A percentile compares a stretch with the other conserved stretches of the same genome.
Evolutionary conservation across 2,329 filamentous ascomycete species (phyloP).

Genomic region (Colletotrichum sidae): DNA sequence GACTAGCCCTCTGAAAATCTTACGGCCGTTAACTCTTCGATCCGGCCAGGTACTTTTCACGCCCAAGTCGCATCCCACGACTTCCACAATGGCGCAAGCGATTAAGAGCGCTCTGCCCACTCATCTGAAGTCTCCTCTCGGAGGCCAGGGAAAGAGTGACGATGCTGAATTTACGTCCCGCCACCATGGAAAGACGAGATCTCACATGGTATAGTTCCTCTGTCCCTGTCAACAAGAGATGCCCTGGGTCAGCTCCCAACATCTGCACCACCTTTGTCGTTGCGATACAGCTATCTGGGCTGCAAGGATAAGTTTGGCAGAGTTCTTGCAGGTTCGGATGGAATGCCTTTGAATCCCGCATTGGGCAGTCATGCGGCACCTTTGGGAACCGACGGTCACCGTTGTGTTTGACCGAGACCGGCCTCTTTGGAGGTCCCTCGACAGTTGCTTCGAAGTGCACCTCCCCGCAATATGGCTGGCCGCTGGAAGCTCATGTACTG

Average conservation of each 20-base stretch:
- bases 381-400: no score
- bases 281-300: no score
- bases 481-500: background rate
- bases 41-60: conserved; percentile 3
- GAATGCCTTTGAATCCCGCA: no score
- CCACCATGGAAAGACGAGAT: conserved; percentile 87
- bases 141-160: conserved; percentile 53
- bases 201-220: conserved; percentile 78
- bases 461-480: background rate
- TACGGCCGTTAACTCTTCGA: conserved; percentile 9
- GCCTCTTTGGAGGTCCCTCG: background rate
- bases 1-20: background rate
- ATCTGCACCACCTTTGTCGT: background rate
- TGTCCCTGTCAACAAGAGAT: background rate
- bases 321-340: no score
- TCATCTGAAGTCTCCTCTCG: conserved; percentile 75
- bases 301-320: no score
- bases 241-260: conserved; percentile 23
- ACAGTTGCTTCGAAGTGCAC: background rate
- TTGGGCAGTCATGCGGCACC: no score
- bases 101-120: conserved; percentile 83
- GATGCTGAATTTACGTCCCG: conserved; percentile 67
- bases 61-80: conserved; percentile 28
- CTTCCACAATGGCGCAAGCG: conserved; percentile 72
- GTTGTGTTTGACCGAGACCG: no score